Evolutionary conservation across 169 alveolate genomes (phyloP).

Genomic region (Plasmodium relictum): DNA sequence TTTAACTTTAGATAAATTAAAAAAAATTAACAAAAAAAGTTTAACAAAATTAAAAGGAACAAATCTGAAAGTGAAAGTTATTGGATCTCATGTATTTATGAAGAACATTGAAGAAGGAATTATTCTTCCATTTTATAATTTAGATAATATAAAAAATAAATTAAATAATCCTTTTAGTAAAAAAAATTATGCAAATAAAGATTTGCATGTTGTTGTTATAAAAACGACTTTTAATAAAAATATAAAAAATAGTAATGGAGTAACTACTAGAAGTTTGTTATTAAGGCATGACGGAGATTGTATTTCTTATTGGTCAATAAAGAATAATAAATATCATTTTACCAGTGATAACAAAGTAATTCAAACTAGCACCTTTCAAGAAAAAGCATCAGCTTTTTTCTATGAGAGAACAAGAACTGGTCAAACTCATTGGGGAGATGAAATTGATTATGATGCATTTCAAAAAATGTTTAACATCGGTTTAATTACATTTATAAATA

Average conservation of each 20-base stretch:
- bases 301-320: slow-evolving; percentile 52
- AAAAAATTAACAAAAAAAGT: not conserved
- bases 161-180: slow-evolving; percentile 16
- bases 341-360: slow-evolving; percentile 36
- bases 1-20: slow-evolving; percentile 5
- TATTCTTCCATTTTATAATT: slow-evolving; percentile 36
- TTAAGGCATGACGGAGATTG: slow-evolving; percentile 28
- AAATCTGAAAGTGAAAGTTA: slow-evolving; percentile 3
- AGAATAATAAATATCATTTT: slow-evolving; percentile 59
- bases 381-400: slow-evolving; percentile 56
- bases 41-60: slow-evolving; percentile 10
- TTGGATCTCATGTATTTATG: slow-evolving; percentile 25
- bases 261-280: slow-evolving; percentile 18
- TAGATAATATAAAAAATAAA: slow-evolving; percentile 22
- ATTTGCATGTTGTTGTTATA: not conserved
- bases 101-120: slow-evolving; percentile 11
- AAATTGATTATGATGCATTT: slow-evolving; percentile 63
- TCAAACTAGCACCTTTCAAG: slow-evolving; percentile 30
- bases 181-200: slow-evolving; percentile 8
- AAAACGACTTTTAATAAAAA: slow-evolving; percentile 30
- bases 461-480: slow-evolving; percentile 73
- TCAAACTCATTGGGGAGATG: slow-evolving; percentile 72
- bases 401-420: slow-evolving; percentile 67
- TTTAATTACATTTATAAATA: slow-evolving; percentile 56
- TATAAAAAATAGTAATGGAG: slow-evolving; percentile 22